A percentile compares a stretch with the other conserved stretches of the same genome.
These are phyloP conservation scores for Sugiyamaella lignohabitans DNA, from an alignment of 805 yeast genomes.

Conservation along the genomic window DNA sequence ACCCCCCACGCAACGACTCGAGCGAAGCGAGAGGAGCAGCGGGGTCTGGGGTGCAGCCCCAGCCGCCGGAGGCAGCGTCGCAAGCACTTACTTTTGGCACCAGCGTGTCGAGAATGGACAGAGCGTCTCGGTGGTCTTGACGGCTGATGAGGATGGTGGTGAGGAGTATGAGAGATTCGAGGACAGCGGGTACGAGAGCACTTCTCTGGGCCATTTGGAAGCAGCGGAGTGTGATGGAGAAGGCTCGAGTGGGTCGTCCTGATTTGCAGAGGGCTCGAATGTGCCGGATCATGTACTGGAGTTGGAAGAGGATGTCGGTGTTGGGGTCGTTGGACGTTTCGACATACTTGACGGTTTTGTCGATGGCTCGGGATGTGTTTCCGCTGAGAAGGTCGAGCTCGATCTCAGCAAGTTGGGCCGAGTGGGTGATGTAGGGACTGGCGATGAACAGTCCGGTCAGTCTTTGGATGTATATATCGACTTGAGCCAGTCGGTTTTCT, in stretches of 20 bases:
- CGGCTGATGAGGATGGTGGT: constrained; percentile 40
- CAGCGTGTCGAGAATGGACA: constrained; percentile 34
- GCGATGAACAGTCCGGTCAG: constrained; percentile 1
- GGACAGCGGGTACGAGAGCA: constrained; percentile 40
- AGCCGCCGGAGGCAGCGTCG: background rate
- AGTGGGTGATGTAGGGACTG: constrained; percentile 7
- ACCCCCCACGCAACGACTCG: background rate
- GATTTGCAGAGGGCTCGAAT: constrained; percentile 35
- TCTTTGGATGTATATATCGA: constrained; percentile 4
- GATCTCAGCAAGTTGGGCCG: constrained; percentile 20
- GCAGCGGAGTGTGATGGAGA: constrained; percentile 45
- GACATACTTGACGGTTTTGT: constrained; percentile 40
- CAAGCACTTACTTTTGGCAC: constrained; percentile 33
- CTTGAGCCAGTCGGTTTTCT: constrained; percentile 4
- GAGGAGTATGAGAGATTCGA: constrained; percentile 44
- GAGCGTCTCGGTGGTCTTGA: constrained; percentile 41
- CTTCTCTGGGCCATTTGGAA: constrained; percentile 42
- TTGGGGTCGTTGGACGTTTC: constrained; percentile 39
- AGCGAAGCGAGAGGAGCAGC: constrained; percentile 1
- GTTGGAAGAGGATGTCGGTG: constrained; percentile 47
- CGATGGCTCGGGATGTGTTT: constrained; percentile 11
- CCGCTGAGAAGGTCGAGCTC: constrained; percentile 20
- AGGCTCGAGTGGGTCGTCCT: constrained; percentile 40
- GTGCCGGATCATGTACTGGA: constrained; percentile 45
- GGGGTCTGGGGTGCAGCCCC: background rate